Conservation (phyloP, 1,139 yeast genomes). For the Meyerozyma elateridarum region DNA sequence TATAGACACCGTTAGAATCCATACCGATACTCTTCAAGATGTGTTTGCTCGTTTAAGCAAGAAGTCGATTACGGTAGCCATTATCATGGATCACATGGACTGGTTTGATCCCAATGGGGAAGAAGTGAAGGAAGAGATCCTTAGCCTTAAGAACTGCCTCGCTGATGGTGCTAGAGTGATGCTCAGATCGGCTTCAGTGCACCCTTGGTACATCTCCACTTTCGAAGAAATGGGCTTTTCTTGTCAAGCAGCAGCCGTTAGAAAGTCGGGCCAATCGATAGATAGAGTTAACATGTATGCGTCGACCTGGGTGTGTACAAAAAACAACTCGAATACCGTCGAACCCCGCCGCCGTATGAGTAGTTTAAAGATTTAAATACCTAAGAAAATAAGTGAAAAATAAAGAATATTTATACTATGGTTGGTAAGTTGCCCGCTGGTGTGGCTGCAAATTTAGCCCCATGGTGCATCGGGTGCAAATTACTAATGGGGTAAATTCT, state of each 20-base stretch:
- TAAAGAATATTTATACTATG: too few species aligned
- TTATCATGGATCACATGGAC: constrained; percentile 91
- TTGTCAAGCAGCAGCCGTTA: constrained; percentile 65
- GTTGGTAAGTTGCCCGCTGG: background rate
- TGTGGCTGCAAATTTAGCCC: constrained; percentile 2
- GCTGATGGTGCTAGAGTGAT: constrained; percentile 67
- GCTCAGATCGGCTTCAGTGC: constrained; percentile 68
- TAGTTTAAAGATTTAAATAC: constrained; percentile 29
- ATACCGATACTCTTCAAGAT: constrained; percentile 74
- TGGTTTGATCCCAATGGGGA: constrained; percentile 70
- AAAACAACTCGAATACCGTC: constrained; percentile 24
- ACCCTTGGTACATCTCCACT: constrained; percentile 73
- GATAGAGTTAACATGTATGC: constrained; percentile 87
- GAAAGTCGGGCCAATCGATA: constrained; percentile 58
- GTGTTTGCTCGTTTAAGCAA: constrained; percentile 63
- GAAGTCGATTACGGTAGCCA: constrained; percentile 66
- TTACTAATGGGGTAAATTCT: too few species aligned
- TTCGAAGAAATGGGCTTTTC: constrained; percentile 65
- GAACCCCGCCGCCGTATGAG: constrained; percentile 32
- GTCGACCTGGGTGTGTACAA: constrained; percentile 80
- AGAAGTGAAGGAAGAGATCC: constrained; percentile 64
- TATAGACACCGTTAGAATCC: constrained; percentile 65
- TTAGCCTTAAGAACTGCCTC: constrained; percentile 59
- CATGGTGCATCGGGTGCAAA: too few species aligned
- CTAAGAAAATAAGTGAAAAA: background rate